Percentiles rank a stretch among this genome's conserved stretches.
phyloP scores from a whole-genome alignment of 225 moss, liverwort and hornwort genomes.

The Polytrichum formosum region DNA sequence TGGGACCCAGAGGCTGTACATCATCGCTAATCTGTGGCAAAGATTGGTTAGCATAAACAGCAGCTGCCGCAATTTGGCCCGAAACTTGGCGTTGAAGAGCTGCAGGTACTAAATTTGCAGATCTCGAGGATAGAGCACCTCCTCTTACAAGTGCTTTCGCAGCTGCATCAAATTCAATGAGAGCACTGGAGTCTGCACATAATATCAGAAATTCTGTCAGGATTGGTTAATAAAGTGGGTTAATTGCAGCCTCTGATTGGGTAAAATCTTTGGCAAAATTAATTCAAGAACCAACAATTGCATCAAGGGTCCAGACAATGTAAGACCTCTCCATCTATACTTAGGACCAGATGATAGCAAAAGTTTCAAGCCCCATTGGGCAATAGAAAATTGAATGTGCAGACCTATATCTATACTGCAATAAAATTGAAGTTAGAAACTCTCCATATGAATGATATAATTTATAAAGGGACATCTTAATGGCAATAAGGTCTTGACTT shows the following conservation, averaged over 20 bases:
- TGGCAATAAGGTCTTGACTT: no score
- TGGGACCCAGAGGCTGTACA: constrained; percentile 22
- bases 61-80: constrained; percentile 33
- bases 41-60: constrained; percentile 36
- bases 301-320: no score
- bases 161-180: constrained; percentile 31
- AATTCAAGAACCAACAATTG: no score
- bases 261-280: no score
- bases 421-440: no score
- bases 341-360: no score
- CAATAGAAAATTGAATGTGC: no score
- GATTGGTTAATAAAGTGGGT: not conserved
- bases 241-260: not conserved
- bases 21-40: constrained; percentile 14
- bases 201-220: not conserved
- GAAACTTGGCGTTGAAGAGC: constrained; percentile 30
- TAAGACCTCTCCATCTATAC: no score
- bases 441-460: no score
- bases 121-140: constrained; percentile 19
- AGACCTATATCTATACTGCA: no score
- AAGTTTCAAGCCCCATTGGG: no score
- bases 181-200: constrained; percentile 19
- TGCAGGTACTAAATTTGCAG: constrained; percentile 17
- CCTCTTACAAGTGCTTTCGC: constrained; percentile 22
- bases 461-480: no score